Base-by-base conservation (phyloP, 2,329 filamentous ascomycete species). In the Chaetomium sp. region DNA sequence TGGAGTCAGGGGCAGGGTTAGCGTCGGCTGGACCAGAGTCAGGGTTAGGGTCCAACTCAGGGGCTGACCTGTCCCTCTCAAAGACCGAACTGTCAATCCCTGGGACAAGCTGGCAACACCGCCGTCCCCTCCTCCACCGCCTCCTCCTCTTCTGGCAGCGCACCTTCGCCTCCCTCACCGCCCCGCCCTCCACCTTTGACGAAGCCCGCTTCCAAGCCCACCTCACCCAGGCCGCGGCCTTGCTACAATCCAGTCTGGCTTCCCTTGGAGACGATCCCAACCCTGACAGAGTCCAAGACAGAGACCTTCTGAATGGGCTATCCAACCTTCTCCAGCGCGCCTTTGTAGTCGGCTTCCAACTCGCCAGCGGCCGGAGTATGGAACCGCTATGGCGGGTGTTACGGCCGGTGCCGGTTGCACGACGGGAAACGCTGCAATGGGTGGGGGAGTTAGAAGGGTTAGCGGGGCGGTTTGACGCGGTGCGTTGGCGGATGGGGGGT, bases 311-410 rank as follows among this genome's bases (percentile, higher is more conserved):
- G 4, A 63, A 65, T 1, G 60, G 66, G 8, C 66, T 81, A 38
- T 62, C 75, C 1, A 64, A 69, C 0, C 74, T 70, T 5, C 65
- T 86, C 2, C 71, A 78, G 44, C 72, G 72, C 41, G 77, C 78
- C 49, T 92, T 95, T 65, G 78, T 81, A 32, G 78, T 82, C 12
- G 84, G 82, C 1, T 91, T 91, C 72, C 83, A 84, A 54, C 73
- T 95, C 11, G 84, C 77, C 0, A 91, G 87, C 2, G 91, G 90
- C 0, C 74, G 91, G 10, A 86, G 83, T 61, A 94, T 95, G 88
- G 88, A 94, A 66, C 69, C 74, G 7, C 76, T 95, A 5, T 95
- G 91, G 92, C 80, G 81, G 43, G 66, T 75, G 1, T 81, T 95
- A 65, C 81, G 87, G 52, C 89, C 91, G 0, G 69, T 74, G 9